phyloP scores from a whole-genome alignment of 2,329 filamentous ascomycete genomes.

The Penicillium freii region DNA sequence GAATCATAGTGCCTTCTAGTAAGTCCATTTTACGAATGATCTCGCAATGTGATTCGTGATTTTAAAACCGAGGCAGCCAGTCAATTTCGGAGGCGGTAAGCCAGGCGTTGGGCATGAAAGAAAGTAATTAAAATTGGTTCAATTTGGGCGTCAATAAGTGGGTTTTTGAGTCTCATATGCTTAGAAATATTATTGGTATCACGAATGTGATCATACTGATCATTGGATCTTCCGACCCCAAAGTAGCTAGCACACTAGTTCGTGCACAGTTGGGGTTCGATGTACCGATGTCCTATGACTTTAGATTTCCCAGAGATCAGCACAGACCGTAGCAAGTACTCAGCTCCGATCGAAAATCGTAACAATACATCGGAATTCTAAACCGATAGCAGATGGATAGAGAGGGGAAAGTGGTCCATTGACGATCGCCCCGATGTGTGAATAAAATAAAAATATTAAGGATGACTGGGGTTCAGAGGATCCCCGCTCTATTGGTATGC shows the following conservation, averaged over 20 bases:
- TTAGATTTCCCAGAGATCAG: not conserved
- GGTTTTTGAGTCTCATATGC: conserved; percentile 6
- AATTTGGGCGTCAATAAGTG: conserved; percentile 18
- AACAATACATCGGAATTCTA: not conserved
- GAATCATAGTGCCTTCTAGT: not conserved
- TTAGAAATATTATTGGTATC: not conserved
- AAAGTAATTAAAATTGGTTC: conserved; percentile 9
- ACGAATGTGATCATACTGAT: conserved; percentile 2
- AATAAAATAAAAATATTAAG: conserved; percentile 11
- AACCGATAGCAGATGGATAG: not conserved
- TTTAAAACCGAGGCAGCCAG: conserved; percentile 2
- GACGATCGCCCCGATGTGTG: conserved; percentile 10
- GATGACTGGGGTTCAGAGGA: conserved; percentile 20
- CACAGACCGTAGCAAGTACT: conserved; percentile 6
- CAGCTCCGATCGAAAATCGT: conserved; percentile 7
- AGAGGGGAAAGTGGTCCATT: conserved; percentile 17
- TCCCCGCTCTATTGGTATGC: conserved; percentile 22
- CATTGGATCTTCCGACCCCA: not conserved
- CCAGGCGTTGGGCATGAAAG: conserved; percentile 27
- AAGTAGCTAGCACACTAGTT: not conserved
- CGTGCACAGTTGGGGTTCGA: conserved; percentile 2
- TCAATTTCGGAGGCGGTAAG: conserved; percentile 14
- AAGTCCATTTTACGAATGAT: not conserved
- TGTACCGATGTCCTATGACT: not conserved
- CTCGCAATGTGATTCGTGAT: not conserved